phyloP scores from a whole-genome alignment of 768 basidiomycete genomes.

The Trametes cinnabarina region DNA sequence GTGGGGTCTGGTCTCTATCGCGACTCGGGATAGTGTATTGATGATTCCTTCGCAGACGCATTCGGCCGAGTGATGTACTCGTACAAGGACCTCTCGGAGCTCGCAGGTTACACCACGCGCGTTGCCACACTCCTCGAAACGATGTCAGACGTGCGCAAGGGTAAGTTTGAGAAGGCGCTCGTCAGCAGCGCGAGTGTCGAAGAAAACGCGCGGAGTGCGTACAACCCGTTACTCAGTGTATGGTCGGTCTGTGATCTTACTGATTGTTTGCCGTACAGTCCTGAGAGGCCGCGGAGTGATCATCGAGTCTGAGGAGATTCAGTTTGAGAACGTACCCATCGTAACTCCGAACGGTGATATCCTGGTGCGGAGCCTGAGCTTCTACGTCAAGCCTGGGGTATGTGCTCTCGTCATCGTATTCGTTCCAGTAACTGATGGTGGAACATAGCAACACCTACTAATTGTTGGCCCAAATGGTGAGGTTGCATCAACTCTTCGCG shows the following conservation, averaged over 20 bases:
- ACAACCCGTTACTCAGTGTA: background rate
- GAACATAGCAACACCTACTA: conserved; percentile 75
- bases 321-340: conserved; percentile 91
- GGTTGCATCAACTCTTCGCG: background rate
- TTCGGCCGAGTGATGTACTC: conserved; percentile 96
- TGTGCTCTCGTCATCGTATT: conserved; percentile 19
- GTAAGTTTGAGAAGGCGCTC: conserved; percentile 85
- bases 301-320: conserved; percentile 83
- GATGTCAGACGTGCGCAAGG: conserved; percentile 80
- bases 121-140: conserved; percentile 88
- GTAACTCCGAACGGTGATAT: conserved; percentile 96
- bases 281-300: conserved; percentile 76
- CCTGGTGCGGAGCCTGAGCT: conserved; percentile 78
- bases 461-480: conserved; percentile 93
- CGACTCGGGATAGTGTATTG: too few relatives aligned
- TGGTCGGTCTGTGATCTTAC: background rate
- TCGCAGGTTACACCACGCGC: conserved; percentile 93
- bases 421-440: background rate
- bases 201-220: conserved; percentile 75
- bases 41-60: conserved; percentile 56
- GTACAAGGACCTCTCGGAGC: conserved; percentile 93
- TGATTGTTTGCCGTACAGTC: conserved; percentile 46
- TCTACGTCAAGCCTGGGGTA: conserved; percentile 87
- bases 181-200: conserved; percentile 71
- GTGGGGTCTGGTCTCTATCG: conserved; percentile 41